Base-by-base conservation (phyloP, 2,329 filamentous ascomycete species). In the Aspergillus sp. region DNA sequence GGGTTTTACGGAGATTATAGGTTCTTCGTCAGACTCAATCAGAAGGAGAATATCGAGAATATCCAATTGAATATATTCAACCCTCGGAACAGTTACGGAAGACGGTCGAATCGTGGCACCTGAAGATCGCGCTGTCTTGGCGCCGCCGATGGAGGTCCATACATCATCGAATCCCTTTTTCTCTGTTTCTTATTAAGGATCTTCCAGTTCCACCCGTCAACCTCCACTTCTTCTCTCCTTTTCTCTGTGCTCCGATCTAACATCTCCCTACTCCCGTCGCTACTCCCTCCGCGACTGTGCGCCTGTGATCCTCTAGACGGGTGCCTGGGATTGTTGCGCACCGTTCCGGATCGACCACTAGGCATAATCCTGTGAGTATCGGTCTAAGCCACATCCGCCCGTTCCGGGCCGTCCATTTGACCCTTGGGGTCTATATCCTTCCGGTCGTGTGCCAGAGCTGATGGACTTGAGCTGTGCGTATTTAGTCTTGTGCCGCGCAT, bases 331-430 rank as follows among this genome's bases (percentile, higher is more conserved):
- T 25, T 10, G 5, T 36, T 36, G 16, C 32, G 32, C 32, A 36
- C 32, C 32, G 17, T 25, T 21, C 38, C 19, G n/a, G 38, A 42
- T 42, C 38, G 38, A 42, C 38, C 2, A 42, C 17, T 52, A 52
- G 45, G 25, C 44, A 43, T 38, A 36, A 52, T 34, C 40, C 16
- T 38, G 51, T 53, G 36, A 49, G 51, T 49, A 16, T 25, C 11
- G 7, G 23, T 38, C 54, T 50, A 50, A 57, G 56, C 56, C 56
- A 55, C 56, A 52, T 50, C 54, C 56, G 56, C 49, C 41, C 46
- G 38, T 57, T 47, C 56, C 56, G 54, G 42, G 36, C 45, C 23
- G 13, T 41, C 32, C 19, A 38, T 36, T 23, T 25, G 19, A 13
- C 25, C 36, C 23, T n/a, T 31, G 20, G 17, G 5, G 19, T 38